Percentiles rank a stretch among this genome's conserved stretches.
These are phyloP conservation scores for Fusarium tanahbumbuense DNA, from an alignment of 2,329 filamentous ascomycete genomes.

Conservation along the genomic window DNA sequence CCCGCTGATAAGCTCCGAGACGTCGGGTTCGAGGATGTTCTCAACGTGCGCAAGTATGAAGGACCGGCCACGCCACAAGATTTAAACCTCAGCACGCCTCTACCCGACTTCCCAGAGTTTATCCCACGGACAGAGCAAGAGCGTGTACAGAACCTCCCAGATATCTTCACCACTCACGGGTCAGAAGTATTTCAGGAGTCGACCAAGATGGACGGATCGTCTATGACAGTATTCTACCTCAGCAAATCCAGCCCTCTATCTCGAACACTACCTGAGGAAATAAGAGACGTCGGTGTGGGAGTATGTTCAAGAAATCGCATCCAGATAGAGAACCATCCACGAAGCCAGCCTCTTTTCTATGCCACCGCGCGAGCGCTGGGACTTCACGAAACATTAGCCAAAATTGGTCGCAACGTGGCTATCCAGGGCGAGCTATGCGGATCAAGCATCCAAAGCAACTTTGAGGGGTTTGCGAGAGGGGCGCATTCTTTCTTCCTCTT, in stretches of 20 bases:
- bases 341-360: slow-evolving; percentile 35
- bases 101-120: slow-evolving; percentile 37
- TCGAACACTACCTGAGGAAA: slow-evolving; percentile 27
- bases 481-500: slow-evolving; percentile 51
- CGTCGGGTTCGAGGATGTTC: slow-evolving; percentile 36
- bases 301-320: slow-evolving; percentile 43
- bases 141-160: slow-evolving; percentile 41
- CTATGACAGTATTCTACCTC: slow-evolving; percentile 55
- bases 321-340: slow-evolving; percentile 26
- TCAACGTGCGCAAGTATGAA: slow-evolving; percentile 40
- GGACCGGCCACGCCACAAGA: background rate
- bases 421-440: slow-evolving; percentile 45
- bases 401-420: slow-evolving; percentile 33
- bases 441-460: slow-evolving; percentile 40
- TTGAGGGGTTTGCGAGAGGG: slow-evolving; percentile 36
- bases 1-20: background rate
- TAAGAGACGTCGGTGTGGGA: slow-evolving; percentile 19
- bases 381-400: slow-evolving; percentile 23
- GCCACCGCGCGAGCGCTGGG: slow-evolving; percentile 9
- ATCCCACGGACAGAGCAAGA: slow-evolving; percentile 42
- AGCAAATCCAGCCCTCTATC: slow-evolving; percentile 34
- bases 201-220: slow-evolving; percentile 55
- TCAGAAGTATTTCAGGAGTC: slow-evolving; percentile 51
- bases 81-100: background rate
- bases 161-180: slow-evolving; percentile 28